Evolutionary conservation across 805 yeast genomes (phyloP).

Genomic region (Millerozyma miso): DNA sequence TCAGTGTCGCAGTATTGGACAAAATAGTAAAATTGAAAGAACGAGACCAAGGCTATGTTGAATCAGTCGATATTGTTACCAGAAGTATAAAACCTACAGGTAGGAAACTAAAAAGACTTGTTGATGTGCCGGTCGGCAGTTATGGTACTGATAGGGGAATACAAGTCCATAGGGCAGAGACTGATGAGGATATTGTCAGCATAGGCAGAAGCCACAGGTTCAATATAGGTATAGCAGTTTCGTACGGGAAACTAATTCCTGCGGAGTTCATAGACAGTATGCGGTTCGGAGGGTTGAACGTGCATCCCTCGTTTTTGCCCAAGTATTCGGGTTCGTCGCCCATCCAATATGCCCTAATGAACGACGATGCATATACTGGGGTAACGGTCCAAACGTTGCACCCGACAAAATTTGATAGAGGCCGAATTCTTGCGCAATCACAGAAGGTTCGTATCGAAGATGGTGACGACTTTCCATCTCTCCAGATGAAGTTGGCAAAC

Average conservation of each 20-base stretch:
- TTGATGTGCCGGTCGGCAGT: constrained; percentile 52
- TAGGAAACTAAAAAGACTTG: constrained; percentile 41
- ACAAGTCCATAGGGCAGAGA: constrained; percentile 49
- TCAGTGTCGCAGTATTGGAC: constrained; percentile 54
- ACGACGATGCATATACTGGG: constrained; percentile 63
- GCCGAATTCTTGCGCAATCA: constrained; percentile 63
- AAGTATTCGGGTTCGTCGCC: constrained; percentile 86
- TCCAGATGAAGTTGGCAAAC: constrained; percentile 50
- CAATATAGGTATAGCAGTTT: constrained; percentile 82
- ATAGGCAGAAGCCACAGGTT: constrained; percentile 24
- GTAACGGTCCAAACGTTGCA: constrained; percentile 88
- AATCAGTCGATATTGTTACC: constrained; percentile 57
- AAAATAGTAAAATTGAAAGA: constrained; percentile 24
- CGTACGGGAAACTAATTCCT: constrained; percentile 84
- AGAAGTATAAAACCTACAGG: constrained; percentile 64
- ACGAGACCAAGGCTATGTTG: constrained; percentile 15
- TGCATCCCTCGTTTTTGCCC: constrained; percentile 90
- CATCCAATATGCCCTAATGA: constrained; percentile 69
- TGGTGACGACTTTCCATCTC: constrained; percentile 40
- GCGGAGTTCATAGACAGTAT: constrained; percentile 44
- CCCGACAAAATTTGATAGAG: constrained; percentile 81
- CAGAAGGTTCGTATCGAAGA: constrained; percentile 33
- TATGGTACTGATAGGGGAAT: constrained; percentile 33
- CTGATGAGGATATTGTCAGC: constrained; percentile 32
- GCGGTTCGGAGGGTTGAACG: constrained; percentile 71